Evolutionary conservation across 2,329 filamentous ascomycete species (phyloP).

Genomic region (Didymellaceae sp.): DNA sequence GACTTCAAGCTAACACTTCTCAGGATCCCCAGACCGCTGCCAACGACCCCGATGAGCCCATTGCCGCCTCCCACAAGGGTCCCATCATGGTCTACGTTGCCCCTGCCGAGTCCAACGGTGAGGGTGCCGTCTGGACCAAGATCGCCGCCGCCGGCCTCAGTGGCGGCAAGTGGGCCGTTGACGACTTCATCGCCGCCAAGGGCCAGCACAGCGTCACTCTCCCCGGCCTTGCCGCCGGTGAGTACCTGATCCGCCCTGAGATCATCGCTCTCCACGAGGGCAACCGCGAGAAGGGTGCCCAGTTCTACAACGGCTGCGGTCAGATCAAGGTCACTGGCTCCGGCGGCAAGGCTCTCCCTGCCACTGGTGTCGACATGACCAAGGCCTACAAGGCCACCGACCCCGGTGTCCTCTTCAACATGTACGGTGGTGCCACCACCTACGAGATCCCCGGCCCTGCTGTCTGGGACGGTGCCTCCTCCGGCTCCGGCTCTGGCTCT

Average conservation of each 20-base stretch:
- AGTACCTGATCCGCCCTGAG: conserved; percentile 53
- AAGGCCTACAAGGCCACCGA: conserved; percentile 50
- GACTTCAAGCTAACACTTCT: neutral
- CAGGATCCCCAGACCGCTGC: conserved; percentile 1
- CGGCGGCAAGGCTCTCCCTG: conserved; percentile 37
- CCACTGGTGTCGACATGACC: conserved; percentile 53
- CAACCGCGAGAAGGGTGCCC: conserved; percentile 42
- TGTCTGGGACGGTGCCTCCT: conserved; percentile 41
- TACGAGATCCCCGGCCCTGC: conserved; percentile 52
- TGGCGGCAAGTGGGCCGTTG: conserved; percentile 47
- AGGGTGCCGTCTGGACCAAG: conserved; percentile 59
- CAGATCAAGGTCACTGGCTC: conserved; percentile 48
- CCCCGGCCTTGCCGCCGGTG: conserved; percentile 46
- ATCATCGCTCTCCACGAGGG: conserved; percentile 54
- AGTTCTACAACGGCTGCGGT: conserved; percentile 54
- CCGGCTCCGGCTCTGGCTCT: conserved; percentile 21
- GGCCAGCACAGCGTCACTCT: conserved; percentile 50
- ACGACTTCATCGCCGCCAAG: conserved; percentile 50
- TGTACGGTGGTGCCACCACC: conserved; percentile 42
- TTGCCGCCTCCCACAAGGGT: conserved; percentile 60
- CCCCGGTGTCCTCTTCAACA: conserved; percentile 50
- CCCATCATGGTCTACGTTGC: conserved; percentile 62
- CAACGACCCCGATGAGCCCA: conserved; percentile 57
- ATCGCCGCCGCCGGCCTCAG: conserved; percentile 49
- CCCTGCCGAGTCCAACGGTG: conserved; percentile 49